Percentiles rank a stretch among this genome's conserved stretches.
Evolutionary conservation across 2,329 filamentous ascomycete species (phyloP).

Genomic region (Colletotrichum salicis): DNA sequence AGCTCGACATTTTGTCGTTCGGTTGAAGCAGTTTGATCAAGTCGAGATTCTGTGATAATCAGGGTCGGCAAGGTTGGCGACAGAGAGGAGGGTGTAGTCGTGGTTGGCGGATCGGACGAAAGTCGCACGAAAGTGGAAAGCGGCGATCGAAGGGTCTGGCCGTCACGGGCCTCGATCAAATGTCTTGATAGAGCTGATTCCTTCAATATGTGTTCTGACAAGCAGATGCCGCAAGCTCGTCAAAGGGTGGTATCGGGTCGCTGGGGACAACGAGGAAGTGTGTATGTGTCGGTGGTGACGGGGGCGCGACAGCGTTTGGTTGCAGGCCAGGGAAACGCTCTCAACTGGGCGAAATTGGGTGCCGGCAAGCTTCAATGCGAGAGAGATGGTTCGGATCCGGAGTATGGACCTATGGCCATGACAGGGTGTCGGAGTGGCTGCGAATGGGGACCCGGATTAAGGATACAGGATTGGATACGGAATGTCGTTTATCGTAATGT

Average conservation of each 20-base stretch:
- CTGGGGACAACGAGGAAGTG: slow-evolving; percentile 12
- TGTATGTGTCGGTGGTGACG: slow-evolving; percentile 17
- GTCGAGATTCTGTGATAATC: slow-evolving; percentile 10
- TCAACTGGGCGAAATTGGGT: slow-evolving; percentile 29
- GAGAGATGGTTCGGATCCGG: slow-evolving; percentile 23
- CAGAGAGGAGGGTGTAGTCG: slow-evolving; percentile 22
- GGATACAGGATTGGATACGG: slow-evolving; percentile 23
- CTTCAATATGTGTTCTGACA: background rate
- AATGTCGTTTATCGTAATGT: slow-evolving; percentile 17
- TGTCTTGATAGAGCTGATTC: background rate
- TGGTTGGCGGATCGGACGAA: slow-evolving; percentile 32
- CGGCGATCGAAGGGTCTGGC: slow-evolving; percentile 3
- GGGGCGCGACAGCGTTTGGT: slow-evolving; percentile 25
- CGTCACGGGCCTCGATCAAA: slow-evolving; percentile 30
- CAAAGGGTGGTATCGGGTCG: background rate
- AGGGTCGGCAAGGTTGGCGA: slow-evolving; percentile 36
- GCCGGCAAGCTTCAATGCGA: slow-evolving; percentile 31
- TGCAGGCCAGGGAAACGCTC: slow-evolving; percentile 31
- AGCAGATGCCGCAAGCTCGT: background rate
- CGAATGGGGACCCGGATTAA: slow-evolving; percentile 17
- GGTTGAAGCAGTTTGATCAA: slow-evolving; percentile 1
- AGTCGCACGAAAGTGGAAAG: slow-evolving; percentile 3
- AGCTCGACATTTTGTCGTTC: slow-evolving; percentile 74
- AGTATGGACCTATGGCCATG: slow-evolving; percentile 27
- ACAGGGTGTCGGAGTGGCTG: slow-evolving; percentile 14